Conservation (phyloP, 768 basidiomycete genomes). For the Phaeotremella fagi region DNA sequence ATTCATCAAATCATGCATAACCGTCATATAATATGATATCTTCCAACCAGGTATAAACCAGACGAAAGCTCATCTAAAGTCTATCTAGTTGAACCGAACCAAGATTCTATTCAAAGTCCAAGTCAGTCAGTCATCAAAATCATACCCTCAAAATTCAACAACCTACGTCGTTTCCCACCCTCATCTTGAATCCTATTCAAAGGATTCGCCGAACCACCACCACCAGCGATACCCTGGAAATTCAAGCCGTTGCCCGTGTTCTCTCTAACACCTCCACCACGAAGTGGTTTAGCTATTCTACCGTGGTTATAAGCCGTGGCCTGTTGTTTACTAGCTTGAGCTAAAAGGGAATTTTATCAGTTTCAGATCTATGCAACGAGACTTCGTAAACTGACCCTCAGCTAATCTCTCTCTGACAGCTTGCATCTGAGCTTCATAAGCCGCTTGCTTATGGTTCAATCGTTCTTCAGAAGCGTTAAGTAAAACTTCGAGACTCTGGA, state of each 20-base stretch:
- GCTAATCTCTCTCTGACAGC: constrained; percentile 86
- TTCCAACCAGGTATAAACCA: no score
- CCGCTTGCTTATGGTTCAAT: constrained; percentile 86
- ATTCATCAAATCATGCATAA: no score
- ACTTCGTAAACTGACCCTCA: constrained; percentile 59
- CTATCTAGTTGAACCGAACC: constrained; percentile 8
- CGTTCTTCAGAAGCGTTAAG: constrained; percentile 91
- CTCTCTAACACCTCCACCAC: constrained; percentile 66
- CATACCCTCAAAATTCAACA: no score
- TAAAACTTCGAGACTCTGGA: constrained; percentile 88
- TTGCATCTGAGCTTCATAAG: constrained; percentile 88
- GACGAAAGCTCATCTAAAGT: no score
- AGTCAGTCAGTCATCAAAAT: no score
- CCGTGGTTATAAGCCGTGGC: constrained; percentile 71
- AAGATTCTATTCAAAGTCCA: no score
- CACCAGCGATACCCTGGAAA: background rate
- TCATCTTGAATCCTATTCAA: constrained; percentile 39
- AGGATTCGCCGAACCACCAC: constrained; percentile 26
- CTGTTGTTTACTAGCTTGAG: constrained; percentile 61
- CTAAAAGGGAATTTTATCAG: constrained; percentile 49
- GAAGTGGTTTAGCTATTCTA: constrained; percentile 91
- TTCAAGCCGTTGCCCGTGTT: background rate
- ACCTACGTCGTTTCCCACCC: constrained; percentile 39
- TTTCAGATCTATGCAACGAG: background rate
- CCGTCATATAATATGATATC: no score